phyloP scores from a whole-genome alignment of 805 yeast species.

The Candida sonorensis region DNA sequence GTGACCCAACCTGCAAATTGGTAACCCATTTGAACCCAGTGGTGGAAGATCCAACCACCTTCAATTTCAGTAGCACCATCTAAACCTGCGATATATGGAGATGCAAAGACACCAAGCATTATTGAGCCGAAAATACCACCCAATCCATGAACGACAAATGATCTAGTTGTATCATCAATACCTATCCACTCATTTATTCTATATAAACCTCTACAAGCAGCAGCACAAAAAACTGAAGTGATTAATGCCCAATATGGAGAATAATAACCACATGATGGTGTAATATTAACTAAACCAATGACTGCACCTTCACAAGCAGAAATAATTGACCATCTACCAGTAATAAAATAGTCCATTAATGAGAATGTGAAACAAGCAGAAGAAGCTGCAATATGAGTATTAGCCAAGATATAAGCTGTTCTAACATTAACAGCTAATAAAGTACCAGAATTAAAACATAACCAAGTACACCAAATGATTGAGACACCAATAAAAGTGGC shows the following conservation, averaged over 20 bases:
- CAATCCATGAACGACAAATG: slow-evolving; percentile 40
- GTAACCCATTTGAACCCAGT: slow-evolving; percentile 38
- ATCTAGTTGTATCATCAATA: slow-evolving; percentile 39
- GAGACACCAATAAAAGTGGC: slow-evolving; percentile 38
- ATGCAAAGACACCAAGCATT: slow-evolving; percentile 39
- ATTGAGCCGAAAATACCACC: slow-evolving; percentile 42
- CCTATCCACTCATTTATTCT: slow-evolving; percentile 33
- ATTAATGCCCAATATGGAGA: slow-evolving; percentile 42
- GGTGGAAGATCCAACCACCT: slow-evolving; percentile 42
- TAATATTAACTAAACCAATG: slow-evolving; percentile 39
- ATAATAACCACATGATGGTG: slow-evolving; percentile 40
- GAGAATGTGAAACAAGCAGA: slow-evolving; percentile 40
- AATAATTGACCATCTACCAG: slow-evolving; percentile 34
- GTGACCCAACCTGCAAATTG: slow-evolving; percentile 39
- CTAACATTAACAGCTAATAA: slow-evolving; percentile 32
- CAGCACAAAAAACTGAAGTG: slow-evolving; percentile 34
- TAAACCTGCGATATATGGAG: slow-evolving; percentile 34
- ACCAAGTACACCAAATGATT: slow-evolving; percentile 43
- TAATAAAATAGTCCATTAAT: slow-evolving; percentile 32
- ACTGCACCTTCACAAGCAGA: slow-evolving; percentile 42
- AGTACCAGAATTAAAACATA: slow-evolving; percentile 42
- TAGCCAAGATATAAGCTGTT: slow-evolving; percentile 40
- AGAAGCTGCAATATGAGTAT: slow-evolving; percentile 46
- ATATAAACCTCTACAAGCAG: slow-evolving; percentile 30
- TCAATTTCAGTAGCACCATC: slow-evolving; percentile 37